Evolutionary conservation across 1,284 basidiomycete species (phyloP).

Genomic region (Boletellus deceptivus): DNA sequence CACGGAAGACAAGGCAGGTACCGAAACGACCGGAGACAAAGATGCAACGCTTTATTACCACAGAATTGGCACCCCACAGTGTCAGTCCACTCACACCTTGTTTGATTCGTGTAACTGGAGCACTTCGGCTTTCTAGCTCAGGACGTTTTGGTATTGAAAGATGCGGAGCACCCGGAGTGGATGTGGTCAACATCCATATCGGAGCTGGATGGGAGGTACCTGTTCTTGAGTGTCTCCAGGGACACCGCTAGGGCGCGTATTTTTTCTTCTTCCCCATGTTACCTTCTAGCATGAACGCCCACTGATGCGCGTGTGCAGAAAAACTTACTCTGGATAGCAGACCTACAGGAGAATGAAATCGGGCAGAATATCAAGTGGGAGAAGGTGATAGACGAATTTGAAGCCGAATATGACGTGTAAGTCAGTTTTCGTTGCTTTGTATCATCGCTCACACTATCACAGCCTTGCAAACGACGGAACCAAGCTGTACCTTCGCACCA

Average conservation of each 20-base stretch:
- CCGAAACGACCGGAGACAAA: constrained; percentile 61
- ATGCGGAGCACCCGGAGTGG: constrained; percentile 63
- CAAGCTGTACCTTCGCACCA: constrained; percentile 64
- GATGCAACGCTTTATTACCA: constrained; percentile 80
- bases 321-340: constrained; percentile 73
- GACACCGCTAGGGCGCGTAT: constrained; percentile 63
- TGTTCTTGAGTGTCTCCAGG: constrained; percentile 53
- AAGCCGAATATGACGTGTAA: constrained; percentile 61
- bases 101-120: constrained; percentile 2
- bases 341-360: constrained; percentile 57
- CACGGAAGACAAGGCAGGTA: constrained; percentile 57
- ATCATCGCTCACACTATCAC: constrained; percentile 3
- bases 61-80: constrained; percentile 64
- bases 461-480: constrained; percentile 71
- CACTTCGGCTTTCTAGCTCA: constrained; percentile 44
- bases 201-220: constrained; percentile 63
- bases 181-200: constrained; percentile 60
- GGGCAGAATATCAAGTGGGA: constrained; percentile 66
- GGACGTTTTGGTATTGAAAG: constrained; percentile 65
- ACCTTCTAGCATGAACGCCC: background rate
- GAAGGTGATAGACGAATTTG: constrained; percentile 65
- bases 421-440: constrained; percentile 23
- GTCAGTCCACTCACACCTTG: constrained; percentile 38
- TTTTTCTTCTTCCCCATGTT: background rate
- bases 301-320: constrained; percentile 43